These are phyloP conservation scores for Lepraria neglecta DNA, from an alignment of 495 filamentous ascomycete species.

Conservation along the genomic window DNA sequence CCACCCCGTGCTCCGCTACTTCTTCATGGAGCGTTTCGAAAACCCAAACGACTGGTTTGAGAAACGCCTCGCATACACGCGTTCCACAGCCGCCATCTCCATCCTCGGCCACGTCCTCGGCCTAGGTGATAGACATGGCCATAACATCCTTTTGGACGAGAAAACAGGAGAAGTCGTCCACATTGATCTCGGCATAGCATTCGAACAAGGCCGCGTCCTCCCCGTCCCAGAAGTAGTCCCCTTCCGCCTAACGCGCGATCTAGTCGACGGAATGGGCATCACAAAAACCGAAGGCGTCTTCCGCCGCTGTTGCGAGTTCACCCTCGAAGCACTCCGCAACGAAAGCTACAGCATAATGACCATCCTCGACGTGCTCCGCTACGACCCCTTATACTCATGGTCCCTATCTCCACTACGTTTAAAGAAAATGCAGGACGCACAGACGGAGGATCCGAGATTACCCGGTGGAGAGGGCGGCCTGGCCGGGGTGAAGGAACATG, in stretches of 20 bases:
- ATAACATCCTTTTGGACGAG: constrained; percentile 91
- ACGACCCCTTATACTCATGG: constrained; percentile 95
- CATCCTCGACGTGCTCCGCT: constrained; percentile 88
- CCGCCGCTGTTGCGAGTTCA: constrained; percentile 94
- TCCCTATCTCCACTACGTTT: constrained; percentile 84
- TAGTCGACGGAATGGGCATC: constrained; percentile 95
- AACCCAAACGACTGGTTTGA: constrained; percentile 96
- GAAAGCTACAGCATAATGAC: constrained; percentile 96
- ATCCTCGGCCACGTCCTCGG: constrained; percentile 91
- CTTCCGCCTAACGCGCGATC: constrained; percentile 88
- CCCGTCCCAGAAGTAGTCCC: constrained; percentile 93
- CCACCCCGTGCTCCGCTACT: constrained; percentile 90
- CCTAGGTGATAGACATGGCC: constrained; percentile 90
- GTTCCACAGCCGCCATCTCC: constrained; percentile 88
- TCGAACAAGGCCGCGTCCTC: constrained; percentile 88
- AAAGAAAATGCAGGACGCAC: constrained; percentile 63
- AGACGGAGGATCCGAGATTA: constrained; percentile 43
- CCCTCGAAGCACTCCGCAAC: constrained; percentile 82
- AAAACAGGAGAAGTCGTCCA: constrained; percentile 90
- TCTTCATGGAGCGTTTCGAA: constrained; percentile 91
- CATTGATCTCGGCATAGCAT: constrained; percentile 93
- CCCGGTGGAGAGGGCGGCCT: constrained; percentile 23
- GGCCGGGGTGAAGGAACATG: constrained; percentile 48
- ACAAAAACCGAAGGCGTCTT: constrained; percentile 94
- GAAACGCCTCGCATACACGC: constrained; percentile 77